Evolutionary conservation across 805 yeast species (phyloP), one percentile per base, ranked within the genome.

Genomic region (Kodamaea jinghongensis): DNA sequence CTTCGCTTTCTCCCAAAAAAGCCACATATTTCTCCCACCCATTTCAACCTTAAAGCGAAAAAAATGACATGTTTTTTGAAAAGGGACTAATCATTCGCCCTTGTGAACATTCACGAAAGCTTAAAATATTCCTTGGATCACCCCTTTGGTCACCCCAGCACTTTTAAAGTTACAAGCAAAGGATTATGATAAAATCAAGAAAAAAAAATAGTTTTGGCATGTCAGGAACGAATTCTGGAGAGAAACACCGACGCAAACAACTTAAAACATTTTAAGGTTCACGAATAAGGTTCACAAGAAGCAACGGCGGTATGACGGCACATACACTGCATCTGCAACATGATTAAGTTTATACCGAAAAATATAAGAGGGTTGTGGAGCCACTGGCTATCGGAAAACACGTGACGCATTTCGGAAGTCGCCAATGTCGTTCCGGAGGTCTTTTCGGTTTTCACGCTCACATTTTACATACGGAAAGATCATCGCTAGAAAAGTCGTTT

Each of bases 101-200:
- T 6, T 20, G 5, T 6, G 23, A 20, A 20, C 23, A 20, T 20
- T n/a, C 23, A 20, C 23, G 23, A 20, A 20, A 20, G 23, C 23
- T 20, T 20, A 20, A 20, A 20, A 20, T 20, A 20, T 20, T 20
- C 23, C 23, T 20, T 20, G 23, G 23, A 6, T 11, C 32, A 29
- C 32, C 32, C 32, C 20, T 12, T 29, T 5, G 32, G 8, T 3
- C 32, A 29, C 32, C 32, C 32, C 32, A 14, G 32, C 9, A 29
- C 32, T 29, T n/a, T n/a, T 15, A 29, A 15, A 29, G 32, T 14
- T 29, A 5, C 23, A 20, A 20, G 23, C 23, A 20, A 8, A 29
- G 32, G 20, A 13, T 14, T 29, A n/a, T 29, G 17, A 16, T n/a
- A 29, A 29, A 29, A 14, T 28, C 12, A 28, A 12, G 32, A 29